Evolutionary conservation across 2,329 filamentous ascomycete genomes (phyloP), one percentile per base, ranked within the genome.

Genomic region (Myriosclerotinia duriaeana): DNA sequence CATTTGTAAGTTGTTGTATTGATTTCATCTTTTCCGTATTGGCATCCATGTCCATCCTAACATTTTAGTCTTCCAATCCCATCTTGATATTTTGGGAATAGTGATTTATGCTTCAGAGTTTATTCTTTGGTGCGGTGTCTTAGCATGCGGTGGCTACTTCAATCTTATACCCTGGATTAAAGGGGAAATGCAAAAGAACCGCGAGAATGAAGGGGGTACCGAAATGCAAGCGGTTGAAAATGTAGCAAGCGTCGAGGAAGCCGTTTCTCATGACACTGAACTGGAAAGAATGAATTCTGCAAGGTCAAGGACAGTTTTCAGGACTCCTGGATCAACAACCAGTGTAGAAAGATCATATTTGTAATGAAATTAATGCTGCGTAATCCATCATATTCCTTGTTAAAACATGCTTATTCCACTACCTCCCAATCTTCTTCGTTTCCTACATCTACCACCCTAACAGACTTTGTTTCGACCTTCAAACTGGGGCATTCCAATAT

Each of bases 71-170:
- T 90, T 89, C 69, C 83, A 89, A 73, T 79, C 81, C 0, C 77
- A 78, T 22, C 72, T 88, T 4, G 85, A 90, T 72, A 73, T 88
- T 0, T 76, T 89, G 0, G 89, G 88, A 0, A 81, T 91, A 68
- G 81, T 87, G 1, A 89, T 90, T 20, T 91, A 91, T 73, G 85
- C 83, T 0, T 85, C 84, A 0, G 88, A 91, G 75, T 79, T 91
- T 62, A 78, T 81, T 0, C 78, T 91, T 1, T 91, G 89, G 89
- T 80, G 85, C 53, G 88, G 88, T 0, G 82, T 90, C 2, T 87
- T 90, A 75, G 82, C 83, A 0, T 87, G 84, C 67, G 88, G 88
- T 0, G 85, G 82, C 1, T 87, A 87, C 68, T 89, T 86, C 72
- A 89, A 89, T 70, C 75, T 90, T 3, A 64, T 81, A 15, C 87